Evolutionary conservation across 352 stramenopile species (phyloP).

Genomic region (Phytophthora hibernalis): DNA sequence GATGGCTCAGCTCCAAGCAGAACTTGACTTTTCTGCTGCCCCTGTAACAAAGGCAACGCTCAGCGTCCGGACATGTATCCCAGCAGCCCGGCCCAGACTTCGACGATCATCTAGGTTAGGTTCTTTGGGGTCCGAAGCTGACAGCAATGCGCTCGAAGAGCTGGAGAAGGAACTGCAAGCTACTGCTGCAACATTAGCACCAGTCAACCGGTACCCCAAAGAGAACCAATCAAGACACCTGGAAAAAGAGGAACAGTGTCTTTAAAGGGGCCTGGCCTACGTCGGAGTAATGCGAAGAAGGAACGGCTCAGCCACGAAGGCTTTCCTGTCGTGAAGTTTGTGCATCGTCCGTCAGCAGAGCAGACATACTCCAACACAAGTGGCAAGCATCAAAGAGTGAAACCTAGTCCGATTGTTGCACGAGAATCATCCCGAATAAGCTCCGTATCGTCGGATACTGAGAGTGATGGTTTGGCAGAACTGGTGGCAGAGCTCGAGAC

Average conservation of each 20-base stretch:
- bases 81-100: neutral
- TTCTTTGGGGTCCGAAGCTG: conserved; percentile 29
- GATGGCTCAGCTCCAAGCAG: conserved; percentile 41
- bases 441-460: conserved; percentile 38
- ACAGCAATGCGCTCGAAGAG: conserved; percentile 44
- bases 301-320: conserved; percentile 11
- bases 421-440: conserved; percentile 24
- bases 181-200: conserved; percentile 11
- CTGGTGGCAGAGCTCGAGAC: conserved; percentile 52
- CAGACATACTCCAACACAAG: conserved; percentile 1
- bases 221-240: conserved; percentile 6
- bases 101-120: conserved; percentile 28
- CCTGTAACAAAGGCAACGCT: neutral
- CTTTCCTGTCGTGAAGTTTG: neutral
- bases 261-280: conserved; percentile 14
- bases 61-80: neutral
- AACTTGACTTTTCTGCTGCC: conserved; percentile 26
- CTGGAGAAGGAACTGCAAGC: conserved; percentile 39
- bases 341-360: neutral
- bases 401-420: neutral
- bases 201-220: neutral
- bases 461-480: conserved; percentile 61
- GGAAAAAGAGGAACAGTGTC: conserved; percentile 2
- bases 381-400: conserved; percentile 8
- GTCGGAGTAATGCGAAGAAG: conserved; percentile 21